These are phyloP conservation scores for Paramyrothecium roridum DNA, from an alignment of 2,329 filamentous ascomycete species.

Conservation along the genomic window DNA sequence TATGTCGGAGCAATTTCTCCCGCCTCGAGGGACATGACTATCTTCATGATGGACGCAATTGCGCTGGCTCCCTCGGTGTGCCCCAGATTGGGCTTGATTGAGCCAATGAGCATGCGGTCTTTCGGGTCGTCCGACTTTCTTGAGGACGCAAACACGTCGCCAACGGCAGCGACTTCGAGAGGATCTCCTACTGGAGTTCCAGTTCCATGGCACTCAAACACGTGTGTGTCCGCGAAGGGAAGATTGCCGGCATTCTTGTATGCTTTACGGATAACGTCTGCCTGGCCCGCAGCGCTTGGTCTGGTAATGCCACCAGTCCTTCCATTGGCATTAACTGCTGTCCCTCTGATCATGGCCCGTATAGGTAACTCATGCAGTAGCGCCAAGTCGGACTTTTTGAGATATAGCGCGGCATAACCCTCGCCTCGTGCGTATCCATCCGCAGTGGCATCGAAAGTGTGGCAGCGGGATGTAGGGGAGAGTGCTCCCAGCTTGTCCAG, in stretches of 20 bases:
- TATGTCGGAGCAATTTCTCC: neutral
- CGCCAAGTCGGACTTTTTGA: constrained; percentile 37
- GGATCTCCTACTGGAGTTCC: constrained; percentile 28
- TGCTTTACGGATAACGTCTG: constrained; percentile 25
- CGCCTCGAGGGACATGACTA: neutral
- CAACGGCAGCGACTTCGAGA: constrained; percentile 24
- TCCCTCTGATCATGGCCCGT: constrained; percentile 23
- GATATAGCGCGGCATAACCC: constrained; percentile 30
- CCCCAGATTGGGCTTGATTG: neutral
- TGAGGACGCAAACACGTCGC: neutral
- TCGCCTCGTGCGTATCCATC: constrained; percentile 43
- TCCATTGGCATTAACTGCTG: constrained; percentile 30
- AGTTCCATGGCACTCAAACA: constrained; percentile 1
- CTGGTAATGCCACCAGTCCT: constrained; percentile 32
- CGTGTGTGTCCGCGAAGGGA: constrained; percentile 5
- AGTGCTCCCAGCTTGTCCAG: constrained; percentile 12
- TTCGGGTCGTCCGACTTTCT: neutral
- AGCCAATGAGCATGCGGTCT: neutral
- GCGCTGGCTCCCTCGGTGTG: neutral
- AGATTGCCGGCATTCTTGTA: constrained; percentile 21
- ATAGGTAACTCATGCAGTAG: constrained; percentile 17
- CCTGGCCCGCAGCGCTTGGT: constrained; percentile 29
- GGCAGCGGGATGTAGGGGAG: constrained; percentile 9
- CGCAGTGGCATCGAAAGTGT: constrained; percentile 31
- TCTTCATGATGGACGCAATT: neutral